Evolutionary conservation across 2,329 filamentous ascomycete genomes (phyloP), one percentile per base, ranked within the genome.

Genomic region (Pseudonectria foliicola): DNA sequence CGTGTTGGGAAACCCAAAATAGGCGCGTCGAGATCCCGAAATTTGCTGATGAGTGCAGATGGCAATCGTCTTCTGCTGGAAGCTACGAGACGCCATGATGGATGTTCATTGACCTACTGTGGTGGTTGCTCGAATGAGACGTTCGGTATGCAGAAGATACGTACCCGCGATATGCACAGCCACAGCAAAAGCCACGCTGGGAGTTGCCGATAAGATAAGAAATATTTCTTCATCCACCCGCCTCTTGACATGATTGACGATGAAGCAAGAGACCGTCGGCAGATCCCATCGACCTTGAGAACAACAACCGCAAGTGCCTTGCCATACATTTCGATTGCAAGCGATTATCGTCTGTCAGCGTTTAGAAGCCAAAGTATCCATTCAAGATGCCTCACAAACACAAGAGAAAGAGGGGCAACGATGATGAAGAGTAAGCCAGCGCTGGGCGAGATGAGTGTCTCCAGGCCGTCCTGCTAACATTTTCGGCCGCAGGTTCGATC

Each of bases 381-480:
- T n/a, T n/a, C 43, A 63, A 39, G 24, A 93, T 93, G 86, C 86
- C 86, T 59, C 85, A 90, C 66, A 93, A 93, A 64, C 86, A 93
- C 59, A 90, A 82, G 44, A 73, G 84, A 40, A 63, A 63, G 46
- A 75, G 75, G 37, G 69, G 68, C 33, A 73, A 80, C 40, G 64
- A 67, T 29, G 40, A 48, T 25, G 29, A 44, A 29, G 49, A 45
- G 49, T 52, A 38, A 31, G 44, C 10, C n/a, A 28, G 14, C 11
- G 28, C 11, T 13, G 27, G 15, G 4, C 18, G 18, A 21, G 18
- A 8, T 8, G 5, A 21, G 8, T n/a, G n/a, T 25, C 32, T 5
- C 25, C 21, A n/a, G 15, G 33, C 31, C 21, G 21, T 35, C 23
- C 16, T 12, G 35, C 47, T 56, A 29, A 55, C 34, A 24, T 25